phyloP scores from a whole-genome alignment of 2,329 filamentous ascomycete genomes.

The Didymella exigua region DNA sequence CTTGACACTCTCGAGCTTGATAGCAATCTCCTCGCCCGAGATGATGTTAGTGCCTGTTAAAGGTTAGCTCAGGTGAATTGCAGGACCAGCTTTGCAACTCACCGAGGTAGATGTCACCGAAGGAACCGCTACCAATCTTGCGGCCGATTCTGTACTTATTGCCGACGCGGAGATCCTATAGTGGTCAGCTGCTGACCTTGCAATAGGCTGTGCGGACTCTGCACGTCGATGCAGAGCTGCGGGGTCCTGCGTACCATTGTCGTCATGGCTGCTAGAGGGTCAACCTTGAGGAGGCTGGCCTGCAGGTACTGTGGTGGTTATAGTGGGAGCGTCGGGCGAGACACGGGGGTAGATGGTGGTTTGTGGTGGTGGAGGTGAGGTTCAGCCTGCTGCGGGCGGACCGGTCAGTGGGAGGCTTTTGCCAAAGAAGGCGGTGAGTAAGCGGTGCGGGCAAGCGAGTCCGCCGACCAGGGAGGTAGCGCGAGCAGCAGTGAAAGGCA shows the following conservation, averaged over 20 bases:
- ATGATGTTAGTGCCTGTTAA: constrained; percentile 92
- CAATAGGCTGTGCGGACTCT: constrained; percentile 20
- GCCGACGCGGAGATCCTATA: constrained; percentile 94
- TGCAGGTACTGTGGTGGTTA: constrained; percentile 25
- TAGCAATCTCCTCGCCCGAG: constrained; percentile 98
- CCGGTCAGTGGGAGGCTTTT: constrained; percentile 51
- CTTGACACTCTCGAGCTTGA: constrained; percentile 99
- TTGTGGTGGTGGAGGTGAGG: constrained; percentile 29
- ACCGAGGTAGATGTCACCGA: constrained; percentile 97
- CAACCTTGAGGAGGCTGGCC: constrained; percentile 46
- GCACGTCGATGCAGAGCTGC: constrained; percentile 33
- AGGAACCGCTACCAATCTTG: constrained; percentile 97
- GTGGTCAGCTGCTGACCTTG: constrained; percentile 32
- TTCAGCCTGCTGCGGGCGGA: constrained; percentile 46
- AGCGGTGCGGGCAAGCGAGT: constrained; percentile 40
- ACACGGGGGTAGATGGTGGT: constrained; percentile 26
- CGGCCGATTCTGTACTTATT: constrained; percentile 99
- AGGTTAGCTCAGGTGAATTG: constrained; percentile 25
- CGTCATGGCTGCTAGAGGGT: constrained; percentile 57
- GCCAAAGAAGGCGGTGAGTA: constrained; percentile 51
- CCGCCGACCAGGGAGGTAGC: constrained; percentile 22
- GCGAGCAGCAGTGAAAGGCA: constrained; percentile 20
- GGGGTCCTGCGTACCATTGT: constrained; percentile 62
- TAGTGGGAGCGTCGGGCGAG: constrained; percentile 28
- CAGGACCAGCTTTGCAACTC: constrained; percentile 35